Evolutionary conservation across 2,329 filamentous ascomycete species (phyloP), one percentile per base, ranked within the genome.

Genomic region (Fonsecaea pedrosoi): DNA sequence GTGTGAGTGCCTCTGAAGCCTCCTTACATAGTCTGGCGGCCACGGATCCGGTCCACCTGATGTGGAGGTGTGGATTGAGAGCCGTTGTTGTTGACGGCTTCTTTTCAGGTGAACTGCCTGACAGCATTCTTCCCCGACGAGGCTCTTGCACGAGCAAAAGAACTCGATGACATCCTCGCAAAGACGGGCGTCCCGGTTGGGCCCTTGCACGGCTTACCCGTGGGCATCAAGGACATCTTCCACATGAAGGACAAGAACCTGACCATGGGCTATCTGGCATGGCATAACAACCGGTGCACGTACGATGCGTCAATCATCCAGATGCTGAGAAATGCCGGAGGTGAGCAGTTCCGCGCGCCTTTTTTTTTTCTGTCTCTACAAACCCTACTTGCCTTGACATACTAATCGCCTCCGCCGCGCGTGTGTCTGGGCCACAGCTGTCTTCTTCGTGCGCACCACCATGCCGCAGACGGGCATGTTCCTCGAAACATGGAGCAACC

Each of bases 141-240:
- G 8, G 86, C 85, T 1, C 54, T 87, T 0, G 60, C 77, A 12
- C 78, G 78, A 8, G 85, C 84, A 0, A 74, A 77, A 18, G 73
- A 78, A 35, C 78, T 87, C 0, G 85, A 87, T 62, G 74, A 75
- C 0, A 77, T 84, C 67, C 65, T 79, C 18, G 35, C 58, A 13
- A 45, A 58, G 32, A 69, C 67, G 10, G 64, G 67, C 10, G 67
- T 60, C n/a, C 53, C 62, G 12, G 54, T 70, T 12, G 67, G 67
- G 6, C 66, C 67, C 21, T 37, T 70, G 5, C 87, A 90, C 71
- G 87, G 88, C 4, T 78, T 90, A 0, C 87, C 87, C 0, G 79
- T 90, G 53, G 80, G 78, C 21, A 69, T 85, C 54, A 85, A 83
- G 58, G 79, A 82, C 60, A 81, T 83, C 68, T 68, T 66, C 35